Evolutionary conservation across 768 basidiomycete species (phyloP).

Genomic region (Tricholoma matsutake): DNA sequence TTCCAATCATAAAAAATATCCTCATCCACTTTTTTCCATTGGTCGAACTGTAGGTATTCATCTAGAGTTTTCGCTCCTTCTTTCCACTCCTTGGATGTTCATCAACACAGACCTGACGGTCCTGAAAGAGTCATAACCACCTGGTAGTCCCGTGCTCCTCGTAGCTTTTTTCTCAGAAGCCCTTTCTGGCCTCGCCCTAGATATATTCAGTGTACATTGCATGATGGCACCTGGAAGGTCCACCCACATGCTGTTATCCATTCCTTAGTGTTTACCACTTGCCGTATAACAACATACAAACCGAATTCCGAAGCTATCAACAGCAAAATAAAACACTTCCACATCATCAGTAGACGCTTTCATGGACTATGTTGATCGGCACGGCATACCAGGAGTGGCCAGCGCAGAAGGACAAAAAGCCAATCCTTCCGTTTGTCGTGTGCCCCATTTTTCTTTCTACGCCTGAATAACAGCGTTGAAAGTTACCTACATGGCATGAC

Average conservation of each 20-base stretch:
- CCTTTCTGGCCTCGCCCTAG: slow-evolving; percentile 87
- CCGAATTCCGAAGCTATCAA: slow-evolving; percentile 86
- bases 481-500: not conserved
- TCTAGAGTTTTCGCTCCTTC: slow-evolving; percentile 75
- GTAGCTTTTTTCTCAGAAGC: slow-evolving; percentile 66
- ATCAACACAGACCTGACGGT: not conserved
- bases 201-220: not conserved
- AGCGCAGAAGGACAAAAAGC: slow-evolving; percentile 74
- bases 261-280: slow-evolving; percentile 93
- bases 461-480: slow-evolving; percentile 13
- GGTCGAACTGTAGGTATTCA: slow-evolving; percentile 76
- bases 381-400: slow-evolving; percentile 75
- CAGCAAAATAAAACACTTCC: slow-evolving; percentile 81
- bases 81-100: slow-evolving; percentile 76
- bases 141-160: slow-evolving; percentile 72
- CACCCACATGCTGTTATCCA: slow-evolving; percentile 84
- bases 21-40: slow-evolving; percentile 88
- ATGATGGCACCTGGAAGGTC: not conserved
- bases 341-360: slow-evolving; percentile 46
- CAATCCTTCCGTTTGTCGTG: slow-evolving; percentile 67
- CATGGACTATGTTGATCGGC: not conserved
- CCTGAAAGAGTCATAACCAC: slow-evolving; percentile 32
- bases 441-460: slow-evolving; percentile 33
- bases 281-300: slow-evolving; percentile 82
- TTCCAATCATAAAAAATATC: slow-evolving; percentile 92